Conservation (phyloP, 225 moss, liverwort and hornwort genomes). For the Takakia lepidozioides region DNA sequence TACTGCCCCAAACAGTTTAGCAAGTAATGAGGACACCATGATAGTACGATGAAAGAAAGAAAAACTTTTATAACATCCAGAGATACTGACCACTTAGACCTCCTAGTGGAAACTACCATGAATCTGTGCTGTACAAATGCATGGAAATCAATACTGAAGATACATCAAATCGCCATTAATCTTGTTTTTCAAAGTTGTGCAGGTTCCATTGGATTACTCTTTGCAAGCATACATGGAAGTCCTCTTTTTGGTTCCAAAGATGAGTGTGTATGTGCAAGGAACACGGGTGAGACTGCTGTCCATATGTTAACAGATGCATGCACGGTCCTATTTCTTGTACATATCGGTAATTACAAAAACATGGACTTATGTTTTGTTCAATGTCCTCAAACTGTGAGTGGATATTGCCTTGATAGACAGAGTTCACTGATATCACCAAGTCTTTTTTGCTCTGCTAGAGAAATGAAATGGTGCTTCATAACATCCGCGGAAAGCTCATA, state of each 20-base stretch:
- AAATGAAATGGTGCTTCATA: too few relatives aligned
- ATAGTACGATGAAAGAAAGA: too few relatives aligned
- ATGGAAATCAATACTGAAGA: background rate
- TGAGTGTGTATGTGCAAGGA: constrained; percentile 75
- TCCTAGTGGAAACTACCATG: background rate
- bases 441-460: too few relatives aligned
- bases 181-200: constrained; percentile 1
- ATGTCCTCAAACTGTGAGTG: constrained; percentile 1
- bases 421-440: too few relatives aligned
- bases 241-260: constrained; percentile 59
- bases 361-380: background rate
- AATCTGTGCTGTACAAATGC: background rate
- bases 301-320: background rate
- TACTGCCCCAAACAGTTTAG: too few relatives aligned
- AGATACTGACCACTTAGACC: too few relatives aligned
- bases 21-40: too few relatives aligned
- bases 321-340: background rate
- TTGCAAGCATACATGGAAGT: constrained; percentile 78
- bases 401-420: too few relatives aligned
- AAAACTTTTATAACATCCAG: too few relatives aligned
- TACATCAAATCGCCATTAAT: background rate
- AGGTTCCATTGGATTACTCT: constrained; percentile 86
- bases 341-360: background rate
- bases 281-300: constrained; percentile 28
- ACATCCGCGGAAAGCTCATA: too few relatives aligned